A percentile compares a stretch with the other conserved stretches of the same genome.
Evolutionary conservation across 2,329 filamentous ascomycete genomes (phyloP).

Genomic region (Diaporthe vexans): DNA sequence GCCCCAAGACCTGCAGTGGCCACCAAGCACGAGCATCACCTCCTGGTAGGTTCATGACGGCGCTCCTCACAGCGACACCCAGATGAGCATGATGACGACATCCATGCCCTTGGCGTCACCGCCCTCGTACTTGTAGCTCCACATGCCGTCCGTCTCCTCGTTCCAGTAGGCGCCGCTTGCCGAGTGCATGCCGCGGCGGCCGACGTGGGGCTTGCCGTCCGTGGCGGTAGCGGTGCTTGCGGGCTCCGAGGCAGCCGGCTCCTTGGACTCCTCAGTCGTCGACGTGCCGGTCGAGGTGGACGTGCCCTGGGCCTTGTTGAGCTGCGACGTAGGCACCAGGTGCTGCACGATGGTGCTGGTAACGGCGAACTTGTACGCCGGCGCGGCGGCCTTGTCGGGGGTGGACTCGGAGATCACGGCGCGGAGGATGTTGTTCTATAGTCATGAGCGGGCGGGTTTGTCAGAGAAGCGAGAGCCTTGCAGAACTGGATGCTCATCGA

Average conservation of each 20-base stretch:
- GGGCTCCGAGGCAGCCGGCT: slow-evolving; percentile 59
- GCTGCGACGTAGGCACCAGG: slow-evolving; percentile 76
- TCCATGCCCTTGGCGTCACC: slow-evolving; percentile 77
- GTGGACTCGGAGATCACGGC: slow-evolving; percentile 82
- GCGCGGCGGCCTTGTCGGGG: slow-evolving; percentile 67
- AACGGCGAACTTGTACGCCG: slow-evolving; percentile 91
- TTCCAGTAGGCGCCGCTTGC: slow-evolving; percentile 91
- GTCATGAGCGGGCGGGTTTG: slow-evolving; percentile 6
- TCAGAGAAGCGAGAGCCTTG: slow-evolving; percentile 40
- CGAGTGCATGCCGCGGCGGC: slow-evolving; percentile 90
- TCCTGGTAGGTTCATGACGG: background rate
- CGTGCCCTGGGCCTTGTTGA: slow-evolving; percentile 72
- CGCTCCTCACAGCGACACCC: slow-evolving; percentile 74
- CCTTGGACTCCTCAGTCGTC: slow-evolving; percentile 68
- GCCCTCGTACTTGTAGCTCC: slow-evolving; percentile 87
- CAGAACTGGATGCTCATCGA: background rate
- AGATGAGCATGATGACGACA: slow-evolving; percentile 81
- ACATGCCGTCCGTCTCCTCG: slow-evolving; percentile 91
- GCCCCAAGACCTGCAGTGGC: background rate
- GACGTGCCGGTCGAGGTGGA: slow-evolving; percentile 63
- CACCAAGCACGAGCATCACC: background rate
- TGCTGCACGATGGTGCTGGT: slow-evolving; percentile 99
- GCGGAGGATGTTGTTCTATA: slow-evolving; percentile 81
- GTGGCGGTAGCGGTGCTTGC: slow-evolving; percentile 62
- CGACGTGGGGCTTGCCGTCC: slow-evolving; percentile 79